A percentile compares a stretch with the other conserved stretches of the same genome.
Evolutionary conservation across 2,329 filamentous ascomycete species (phyloP).

Genomic region (Alternaria viburni): DNA sequence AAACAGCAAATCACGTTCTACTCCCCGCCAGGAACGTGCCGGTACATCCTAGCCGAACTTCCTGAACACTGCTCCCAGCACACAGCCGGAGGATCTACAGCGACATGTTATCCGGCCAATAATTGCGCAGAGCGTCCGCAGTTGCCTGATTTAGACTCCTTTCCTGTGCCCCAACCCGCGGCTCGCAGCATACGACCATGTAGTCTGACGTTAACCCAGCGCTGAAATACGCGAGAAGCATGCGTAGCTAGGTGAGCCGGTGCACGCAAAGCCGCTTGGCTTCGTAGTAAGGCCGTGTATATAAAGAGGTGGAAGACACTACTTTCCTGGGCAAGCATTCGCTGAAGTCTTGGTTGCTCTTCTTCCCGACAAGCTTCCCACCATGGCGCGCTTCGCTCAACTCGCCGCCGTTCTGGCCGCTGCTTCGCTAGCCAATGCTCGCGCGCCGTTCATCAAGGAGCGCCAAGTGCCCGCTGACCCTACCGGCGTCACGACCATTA

Average conservation of each 20-base stretch:
- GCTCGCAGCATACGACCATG: not conserved
- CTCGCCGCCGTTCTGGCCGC: constrained; percentile 31
- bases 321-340: constrained; percentile 2
- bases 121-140: not conserved
- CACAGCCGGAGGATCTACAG: constrained; percentile 17
- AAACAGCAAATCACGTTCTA: not conserved
- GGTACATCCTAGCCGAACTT: not conserved
- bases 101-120: constrained; percentile 19
- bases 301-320: constrained; percentile 7
- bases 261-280: not conserved
- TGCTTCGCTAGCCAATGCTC: constrained; percentile 24
- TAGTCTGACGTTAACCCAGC: not conserved
- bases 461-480: constrained; percentile 41
- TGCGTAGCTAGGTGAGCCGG: not conserved
- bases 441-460: constrained; percentile 33
- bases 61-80: constrained; percentile 8
- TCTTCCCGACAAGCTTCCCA: constrained; percentile 17
- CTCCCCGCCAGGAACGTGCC: constrained; percentile 1
- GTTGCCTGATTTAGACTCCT: constrained; percentile 23
- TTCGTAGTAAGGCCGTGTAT: constrained; percentile 1
- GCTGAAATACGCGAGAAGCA: not conserved
- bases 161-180: constrained; percentile 6
- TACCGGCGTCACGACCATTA: constrained; percentile 41
- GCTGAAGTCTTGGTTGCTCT: constrained; percentile 5
- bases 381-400: constrained; percentile 32